Conservation (phyloP, 2,329 filamentous ascomycete species). For the Eutypa lata region DNA sequence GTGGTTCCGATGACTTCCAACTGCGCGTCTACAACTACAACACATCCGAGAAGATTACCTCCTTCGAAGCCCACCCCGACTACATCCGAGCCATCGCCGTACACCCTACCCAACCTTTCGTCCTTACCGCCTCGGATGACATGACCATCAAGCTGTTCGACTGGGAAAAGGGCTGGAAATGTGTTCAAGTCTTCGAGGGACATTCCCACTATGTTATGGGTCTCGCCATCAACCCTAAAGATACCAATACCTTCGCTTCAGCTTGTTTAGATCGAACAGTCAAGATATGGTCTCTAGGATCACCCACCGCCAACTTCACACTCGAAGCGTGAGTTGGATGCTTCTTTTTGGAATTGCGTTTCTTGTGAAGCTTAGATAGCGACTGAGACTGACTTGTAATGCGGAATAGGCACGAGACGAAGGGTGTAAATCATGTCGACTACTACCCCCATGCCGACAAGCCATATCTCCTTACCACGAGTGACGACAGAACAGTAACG, state of each 20-base stretch:
- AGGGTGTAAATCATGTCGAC: conserved; percentile 97
- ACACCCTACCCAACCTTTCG: conserved; percentile 92
- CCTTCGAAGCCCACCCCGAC: conserved; percentile 95
- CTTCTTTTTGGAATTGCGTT: too few relatives aligned
- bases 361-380: conserved; percentile 6
- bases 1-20: conserved; percentile 89
- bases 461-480: conserved; percentile 90
- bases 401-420: conserved; percentile 67
- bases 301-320: conserved; percentile 91
- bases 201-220: conserved; percentile 98
- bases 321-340: conserved; percentile 63
- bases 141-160: conserved; percentile 80
- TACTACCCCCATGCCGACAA: conserved; percentile 75
- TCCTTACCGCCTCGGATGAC: conserved; percentile 94
- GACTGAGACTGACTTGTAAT: background rate
- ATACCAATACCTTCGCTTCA: conserved; percentile 87
- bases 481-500: conserved; percentile 85
- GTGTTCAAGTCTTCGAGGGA: conserved; percentile 93
- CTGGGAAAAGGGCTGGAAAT: conserved; percentile 98
- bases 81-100: conserved; percentile 97
- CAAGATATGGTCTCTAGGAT: conserved; percentile 96
- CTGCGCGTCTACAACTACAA: conserved; percentile 97
- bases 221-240: conserved; percentile 94
- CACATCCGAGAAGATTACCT: conserved; percentile 96
- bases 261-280: conserved; percentile 95